Base-by-base conservation (phyloP, 139 green algal species). In the Haematococcus sp. region DNA sequence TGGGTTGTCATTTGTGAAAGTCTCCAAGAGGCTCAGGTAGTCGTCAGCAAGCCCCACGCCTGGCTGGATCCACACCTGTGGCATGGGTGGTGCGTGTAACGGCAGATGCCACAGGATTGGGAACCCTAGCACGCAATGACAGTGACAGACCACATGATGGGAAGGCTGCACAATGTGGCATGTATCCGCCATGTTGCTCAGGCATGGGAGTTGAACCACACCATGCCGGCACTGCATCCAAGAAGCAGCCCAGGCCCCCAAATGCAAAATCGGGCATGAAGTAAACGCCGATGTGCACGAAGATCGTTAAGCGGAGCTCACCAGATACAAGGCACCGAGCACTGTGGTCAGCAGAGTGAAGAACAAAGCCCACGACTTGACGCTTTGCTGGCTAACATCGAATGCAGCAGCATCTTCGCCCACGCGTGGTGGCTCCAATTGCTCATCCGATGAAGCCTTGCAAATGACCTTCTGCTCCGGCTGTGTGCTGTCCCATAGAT, bases 371-470 rank as follows among this genome's bases (percentile, higher is more conserved):
- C 95, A 98, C 2, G 88, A 92, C 17, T 74, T 73, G 2, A 84
- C 51, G 55, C 63, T 95, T 72, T 98, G 94, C 43, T 91, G 33
- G 1, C 66, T 51, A 2, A 89, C n/a, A 28, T 87, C 71, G 74
- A 98, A 98, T 0, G 81, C 78, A 0, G 92, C 95, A 17, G 95
- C 88, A 74, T 98, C 95, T 78, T 98, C 95, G 17, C 95, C 95
- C 1, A 93, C 79, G 0, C 88, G 75, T 23, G 74, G 23, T 4
- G 46, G 11, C 25, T 32, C 56, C 5, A 40, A 7, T 3, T 44
- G 55, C 64, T 71, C 22, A 16, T 61, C 59, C 40, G 31, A 16
- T 49, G 75, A 63, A 22, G 34, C 55, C 60, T 33, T 25, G 60
- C 60, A 27, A 16, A 19, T 9, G 4, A 27, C 17, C 16, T 11